A percentile compares a stretch with the other conserved stretches of the same genome.
Conservation (phyloP, 495 filamentous ascomycete species). For the Trichoderma asperelloides region DNA sequence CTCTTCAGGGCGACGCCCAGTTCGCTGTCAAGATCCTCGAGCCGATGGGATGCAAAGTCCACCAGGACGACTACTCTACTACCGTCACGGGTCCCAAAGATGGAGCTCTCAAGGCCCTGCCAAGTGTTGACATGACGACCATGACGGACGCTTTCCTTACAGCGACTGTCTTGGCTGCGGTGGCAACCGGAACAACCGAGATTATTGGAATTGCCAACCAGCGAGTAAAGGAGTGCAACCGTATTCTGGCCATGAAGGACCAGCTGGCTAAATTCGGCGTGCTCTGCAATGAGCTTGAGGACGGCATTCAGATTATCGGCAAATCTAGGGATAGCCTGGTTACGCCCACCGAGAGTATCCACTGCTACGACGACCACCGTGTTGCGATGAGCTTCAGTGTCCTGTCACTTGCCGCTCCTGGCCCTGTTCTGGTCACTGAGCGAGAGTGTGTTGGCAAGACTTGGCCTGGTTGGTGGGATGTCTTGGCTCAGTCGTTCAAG, state of each 20-base stretch:
- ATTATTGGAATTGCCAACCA: slow-evolving; percentile 98
- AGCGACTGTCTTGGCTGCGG: slow-evolving; percentile 85
- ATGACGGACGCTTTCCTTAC: slow-evolving; percentile 99
- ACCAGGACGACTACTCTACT: slow-evolving; percentile 77
- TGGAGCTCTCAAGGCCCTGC: slow-evolving; percentile 60
- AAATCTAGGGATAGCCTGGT: slow-evolving; percentile 51
- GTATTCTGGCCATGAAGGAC: slow-evolving; percentile 92
- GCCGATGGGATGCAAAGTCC: slow-evolving; percentile 89
- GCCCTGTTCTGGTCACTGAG: slow-evolving; percentile 71
- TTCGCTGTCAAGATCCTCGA: slow-evolving; percentile 86
- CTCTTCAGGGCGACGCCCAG: slow-evolving; percentile 89
- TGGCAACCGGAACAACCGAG: slow-evolving; percentile 73
- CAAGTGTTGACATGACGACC: slow-evolving; percentile 86
- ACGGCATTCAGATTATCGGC: slow-evolving; percentile 82
- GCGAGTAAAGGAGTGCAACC: slow-evolving; percentile 96
- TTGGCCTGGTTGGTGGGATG: slow-evolving; percentile 99
- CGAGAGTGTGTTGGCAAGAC: slow-evolving; percentile 94
- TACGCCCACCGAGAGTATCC: slow-evolving; percentile 58
- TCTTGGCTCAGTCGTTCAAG: slow-evolving; percentile 63
- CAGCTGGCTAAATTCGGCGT: slow-evolving; percentile 96
- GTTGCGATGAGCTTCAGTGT: slow-evolving; percentile 98
- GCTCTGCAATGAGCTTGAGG: slow-evolving; percentile 73
- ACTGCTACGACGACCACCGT: slow-evolving; percentile 96
- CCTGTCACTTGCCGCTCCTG: slow-evolving; percentile 66
- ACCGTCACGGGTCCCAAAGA: slow-evolving; percentile 82